phyloP scores from a whole-genome alignment of 176 grass and related monocot genomes.

The Musa troglodytarum region DNA sequence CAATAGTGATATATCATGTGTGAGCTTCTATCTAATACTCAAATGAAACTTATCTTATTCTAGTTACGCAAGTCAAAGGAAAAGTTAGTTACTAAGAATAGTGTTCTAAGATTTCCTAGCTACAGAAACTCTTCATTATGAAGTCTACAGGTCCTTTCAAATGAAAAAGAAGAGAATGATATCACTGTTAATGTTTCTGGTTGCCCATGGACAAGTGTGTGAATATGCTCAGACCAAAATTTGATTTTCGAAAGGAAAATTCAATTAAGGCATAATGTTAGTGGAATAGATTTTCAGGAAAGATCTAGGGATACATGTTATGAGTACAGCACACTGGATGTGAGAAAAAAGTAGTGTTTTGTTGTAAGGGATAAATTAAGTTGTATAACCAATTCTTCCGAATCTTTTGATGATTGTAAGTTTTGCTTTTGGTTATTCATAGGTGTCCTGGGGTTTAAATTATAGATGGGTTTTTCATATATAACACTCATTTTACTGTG shows the following conservation, averaged over 20 bases:
- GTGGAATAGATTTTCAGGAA: not conserved
- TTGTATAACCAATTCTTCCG: slow-evolving; percentile 2
- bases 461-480: not conserved
- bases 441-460: not conserved
- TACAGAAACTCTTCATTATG: too few relatives aligned
- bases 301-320: not conserved
- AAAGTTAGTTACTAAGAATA: not conserved
- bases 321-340: not conserved
- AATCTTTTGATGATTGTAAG: not conserved
- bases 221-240: not conserved
- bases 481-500: not conserved
- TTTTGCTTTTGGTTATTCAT: not conserved
- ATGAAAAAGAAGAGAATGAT: not conserved
- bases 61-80: not conserved
- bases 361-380: not conserved
- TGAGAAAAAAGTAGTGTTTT: not conserved
- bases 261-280: not conserved
- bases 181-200: not conserved
- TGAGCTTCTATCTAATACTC: not conserved
- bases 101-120: not conserved
- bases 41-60: not conserved
- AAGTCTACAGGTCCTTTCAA: too few relatives aligned
- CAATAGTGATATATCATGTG: not conserved
- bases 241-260: not conserved
- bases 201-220: not conserved